A percentile compares a stretch with the other conserved stretches of the same genome.
phyloP scores from a whole-genome alignment of 164 flowering plant species.

The Piper longum region DNA sequence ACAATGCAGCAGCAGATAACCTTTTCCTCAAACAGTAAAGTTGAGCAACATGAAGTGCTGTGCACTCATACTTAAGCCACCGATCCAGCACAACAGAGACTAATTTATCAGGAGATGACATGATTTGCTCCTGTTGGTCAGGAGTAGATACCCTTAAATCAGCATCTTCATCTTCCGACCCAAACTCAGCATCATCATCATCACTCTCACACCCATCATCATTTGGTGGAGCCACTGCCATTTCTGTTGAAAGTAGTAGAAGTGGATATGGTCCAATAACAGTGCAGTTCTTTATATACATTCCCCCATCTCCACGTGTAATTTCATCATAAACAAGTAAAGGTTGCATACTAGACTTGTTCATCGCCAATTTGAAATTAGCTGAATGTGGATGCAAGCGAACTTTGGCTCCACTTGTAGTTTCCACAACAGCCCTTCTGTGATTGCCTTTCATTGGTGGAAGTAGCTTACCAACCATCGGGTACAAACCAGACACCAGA shows the following conservation, averaged over 20 bases:
- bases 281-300: slow-evolving; percentile 49
- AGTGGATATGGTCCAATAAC: slow-evolving; percentile 69
- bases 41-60: slow-evolving; percentile 83
- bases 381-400: slow-evolving; percentile 50
- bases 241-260: slow-evolving; percentile 61
- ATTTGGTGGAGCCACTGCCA: slow-evolving; percentile 59
- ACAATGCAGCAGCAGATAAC: slow-evolving; percentile 57
- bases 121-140: slow-evolving; percentile 26
- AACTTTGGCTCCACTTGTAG: slow-evolving; percentile 54
- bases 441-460: slow-evolving; percentile 19
- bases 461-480: slow-evolving; percentile 69
- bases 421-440: slow-evolving; percentile 34
- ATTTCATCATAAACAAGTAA: slow-evolving; percentile 69
- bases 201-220: slow-evolving; percentile 25
- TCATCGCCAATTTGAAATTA: slow-evolving; percentile 21
- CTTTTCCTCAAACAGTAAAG: slow-evolving; percentile 85
- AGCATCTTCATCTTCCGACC: slow-evolving; percentile 25
- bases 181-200: slow-evolving; percentile 15
- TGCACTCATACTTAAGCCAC: slow-evolving; percentile 63
- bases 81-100: slow-evolving; percentile 67
- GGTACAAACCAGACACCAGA: slow-evolving; percentile 77
- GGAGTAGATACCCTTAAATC: slow-evolving; percentile 13
- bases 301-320: slow-evolving; percentile 63
- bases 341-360: slow-evolving; percentile 16
- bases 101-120: slow-evolving; percentile 67